Evolutionary conservation across 2,329 filamentous ascomycete genomes (phyloP), one percentile per base, ranked within the genome.

Genomic region (Corniculantispora saksenae): DNA sequence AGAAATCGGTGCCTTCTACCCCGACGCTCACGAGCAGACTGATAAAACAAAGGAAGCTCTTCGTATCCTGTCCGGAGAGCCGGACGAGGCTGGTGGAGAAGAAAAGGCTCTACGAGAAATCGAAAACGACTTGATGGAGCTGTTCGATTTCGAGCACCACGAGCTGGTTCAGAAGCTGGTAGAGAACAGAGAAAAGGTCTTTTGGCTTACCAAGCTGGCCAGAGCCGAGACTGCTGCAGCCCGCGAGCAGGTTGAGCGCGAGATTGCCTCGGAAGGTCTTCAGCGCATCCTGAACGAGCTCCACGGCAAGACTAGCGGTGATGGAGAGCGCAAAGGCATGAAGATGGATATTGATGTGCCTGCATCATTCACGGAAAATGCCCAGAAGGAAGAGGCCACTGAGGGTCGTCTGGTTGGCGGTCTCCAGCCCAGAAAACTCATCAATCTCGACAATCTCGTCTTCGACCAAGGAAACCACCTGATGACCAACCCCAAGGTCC

Each of bases 391-490:
- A 75, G 86, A 91, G 67, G 84, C 84, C 55, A 76, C 81, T 25
- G 91, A 93, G 57, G 89, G 89, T 60, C 86, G 86, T 61, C 81
- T 97, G 23, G 84, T 93, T 38, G 92, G 94, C 63, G 93, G 93
- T 17, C 82, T 99, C 45, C 91, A 95, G 72, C 95, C 96, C 2
- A 89, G 89, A 70, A 92, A 92, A 74, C 81, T 93, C 53, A 93
- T 99, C 76, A 98, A 98, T 75, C 83, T 99, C 60, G 94, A 99
- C 65, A 98, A 98, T 72, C 86, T 99, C 40, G 86, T 97, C 47
- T 99, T 99, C 75, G 95, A 98, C 71, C 94, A 98, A 78, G 95
- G 95, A 61, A 99, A 98, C 73, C 95, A 99, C 81, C 84, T 99
- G 51, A 99, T 98, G 94, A 98, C 95, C n/a, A 99, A 99, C 72